Evolutionary conservation across 352 stramenopile genomes (phyloP).

Genomic region (Phytophthora sp.): DNA sequence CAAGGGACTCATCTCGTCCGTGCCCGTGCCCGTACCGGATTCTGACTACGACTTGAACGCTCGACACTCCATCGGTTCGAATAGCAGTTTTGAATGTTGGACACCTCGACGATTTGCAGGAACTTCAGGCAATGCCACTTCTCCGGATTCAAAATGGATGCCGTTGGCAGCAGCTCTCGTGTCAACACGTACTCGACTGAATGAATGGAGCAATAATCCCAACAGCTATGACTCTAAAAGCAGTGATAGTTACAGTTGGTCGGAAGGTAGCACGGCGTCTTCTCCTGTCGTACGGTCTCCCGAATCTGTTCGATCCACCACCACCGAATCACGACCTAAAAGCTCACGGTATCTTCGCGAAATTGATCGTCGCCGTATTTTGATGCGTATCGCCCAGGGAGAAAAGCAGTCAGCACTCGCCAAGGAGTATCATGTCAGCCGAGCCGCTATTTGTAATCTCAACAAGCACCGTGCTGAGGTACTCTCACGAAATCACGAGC

Average conservation of each 20-base stretch:
- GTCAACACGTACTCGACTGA: not conserved
- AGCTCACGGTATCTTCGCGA: conserved; percentile 69
- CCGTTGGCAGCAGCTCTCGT: conserved; percentile 5
- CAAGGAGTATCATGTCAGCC: conserved; percentile 75
- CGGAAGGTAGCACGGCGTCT: conserved; percentile 1
- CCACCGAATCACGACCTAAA: conserved; percentile 30
- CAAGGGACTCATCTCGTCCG: not conserved
- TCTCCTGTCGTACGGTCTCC: conserved; percentile 1
- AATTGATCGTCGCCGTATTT: conserved; percentile 66
- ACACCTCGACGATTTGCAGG: conserved; percentile 15
- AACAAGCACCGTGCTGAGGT: conserved; percentile 69
- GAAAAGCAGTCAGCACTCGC: conserved; percentile 70
- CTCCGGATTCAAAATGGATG: conserved; percentile 7
- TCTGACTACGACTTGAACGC: not conserved
- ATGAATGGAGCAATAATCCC: conserved; percentile 3
- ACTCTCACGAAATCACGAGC: conserved; percentile 49
- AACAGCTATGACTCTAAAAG: not conserved
- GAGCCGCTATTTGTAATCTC: conserved; percentile 72
- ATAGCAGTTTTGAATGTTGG: conserved; percentile 20
- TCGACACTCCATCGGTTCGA: not conserved
- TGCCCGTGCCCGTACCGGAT: not conserved
- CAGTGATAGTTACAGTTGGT: not conserved
- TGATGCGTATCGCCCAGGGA: conserved; percentile 59
- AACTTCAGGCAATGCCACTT: not conserved
- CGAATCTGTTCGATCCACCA: conserved; percentile 14